Evolutionary conservation across 371 early-diverging fungal genomes (phyloP).

Genomic region (Lichtheimia corymbifera): DNA sequence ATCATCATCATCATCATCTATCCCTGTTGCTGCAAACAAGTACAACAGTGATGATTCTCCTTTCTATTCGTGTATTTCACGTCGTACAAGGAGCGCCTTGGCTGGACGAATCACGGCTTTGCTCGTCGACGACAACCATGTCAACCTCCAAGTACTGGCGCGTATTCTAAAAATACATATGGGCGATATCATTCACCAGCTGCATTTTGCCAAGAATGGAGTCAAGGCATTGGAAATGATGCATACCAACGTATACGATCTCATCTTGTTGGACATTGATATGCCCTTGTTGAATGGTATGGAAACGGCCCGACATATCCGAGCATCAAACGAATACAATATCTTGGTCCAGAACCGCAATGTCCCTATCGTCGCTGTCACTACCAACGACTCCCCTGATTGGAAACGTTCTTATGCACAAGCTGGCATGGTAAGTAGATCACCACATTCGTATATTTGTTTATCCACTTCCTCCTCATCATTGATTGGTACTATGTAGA

Average conservation of each 20-base stretch:
- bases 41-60: constrained; percentile 3
- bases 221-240: constrained; percentile 44
- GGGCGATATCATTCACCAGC: constrained; percentile 40
- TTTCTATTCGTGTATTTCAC: background rate
- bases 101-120: constrained; percentile 11
- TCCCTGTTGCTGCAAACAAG: background rate
- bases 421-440: constrained; percentile 25
- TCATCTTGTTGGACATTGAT: constrained; percentile 66
- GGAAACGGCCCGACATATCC: constrained; percentile 51
- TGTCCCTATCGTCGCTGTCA: constrained; percentile 69
- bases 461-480: constrained; percentile 1
- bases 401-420: constrained; percentile 20
- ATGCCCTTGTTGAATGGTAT: constrained; percentile 64
- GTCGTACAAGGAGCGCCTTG: constrained; percentile 7
- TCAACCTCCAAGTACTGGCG: constrained; percentile 58
- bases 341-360: constrained; percentile 53
- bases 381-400: constrained; percentile 53
- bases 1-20: background rate
- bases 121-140: constrained; percentile 60
- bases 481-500: constrained; percentile 23
- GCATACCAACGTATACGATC: constrained; percentile 40
- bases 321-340: constrained; percentile 32
- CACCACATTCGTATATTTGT: background rate
- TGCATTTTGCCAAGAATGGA: constrained; percentile 44
- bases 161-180: constrained; percentile 54